Evolutionary conservation across 2,329 filamentous ascomycete species (phyloP).

Genomic region (Neurospora sp.): DNA sequence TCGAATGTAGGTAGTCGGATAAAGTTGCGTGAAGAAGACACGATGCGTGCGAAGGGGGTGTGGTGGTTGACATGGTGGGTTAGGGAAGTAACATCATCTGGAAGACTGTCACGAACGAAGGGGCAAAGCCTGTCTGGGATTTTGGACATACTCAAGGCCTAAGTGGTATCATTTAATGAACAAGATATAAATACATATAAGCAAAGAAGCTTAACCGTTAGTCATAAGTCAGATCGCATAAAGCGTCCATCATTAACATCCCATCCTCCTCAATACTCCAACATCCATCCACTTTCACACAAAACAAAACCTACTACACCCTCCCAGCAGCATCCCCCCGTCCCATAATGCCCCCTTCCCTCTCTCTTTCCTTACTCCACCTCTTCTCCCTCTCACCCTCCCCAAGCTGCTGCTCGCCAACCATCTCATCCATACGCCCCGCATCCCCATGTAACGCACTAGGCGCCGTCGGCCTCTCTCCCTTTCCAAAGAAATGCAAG

Average conservation of each 20-base stretch:
- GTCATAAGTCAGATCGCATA: not conserved
- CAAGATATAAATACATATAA: not conserved
- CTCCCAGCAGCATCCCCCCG: not conserved
- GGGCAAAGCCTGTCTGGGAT: not conserved
- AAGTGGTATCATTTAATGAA: not conserved
- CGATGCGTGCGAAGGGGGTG: not conserved
- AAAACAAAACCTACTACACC: not conserved
- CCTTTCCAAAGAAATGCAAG: conserved; percentile 7
- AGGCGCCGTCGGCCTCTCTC: conserved; percentile 9
- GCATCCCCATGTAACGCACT: conserved; percentile 1
- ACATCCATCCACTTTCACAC: not conserved
- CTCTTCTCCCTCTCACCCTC: not conserved
- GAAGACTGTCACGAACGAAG: not conserved
- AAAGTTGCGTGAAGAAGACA: not conserved
- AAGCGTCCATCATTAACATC: not conserved
- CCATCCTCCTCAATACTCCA: not conserved
- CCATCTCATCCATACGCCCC: conserved; percentile 5
- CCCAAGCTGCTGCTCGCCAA: not conserved
- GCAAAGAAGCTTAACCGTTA: not conserved
- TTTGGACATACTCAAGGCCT: not conserved
- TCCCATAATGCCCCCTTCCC: not conserved
- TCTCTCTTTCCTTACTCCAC: not conserved
- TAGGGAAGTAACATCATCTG: not conserved
- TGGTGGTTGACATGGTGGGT: not conserved
- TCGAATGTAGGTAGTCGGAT: not conserved